Base-by-base conservation (phyloP, 2,329 filamentous ascomycete species). In the Sordariomycetes sp. region DNA sequence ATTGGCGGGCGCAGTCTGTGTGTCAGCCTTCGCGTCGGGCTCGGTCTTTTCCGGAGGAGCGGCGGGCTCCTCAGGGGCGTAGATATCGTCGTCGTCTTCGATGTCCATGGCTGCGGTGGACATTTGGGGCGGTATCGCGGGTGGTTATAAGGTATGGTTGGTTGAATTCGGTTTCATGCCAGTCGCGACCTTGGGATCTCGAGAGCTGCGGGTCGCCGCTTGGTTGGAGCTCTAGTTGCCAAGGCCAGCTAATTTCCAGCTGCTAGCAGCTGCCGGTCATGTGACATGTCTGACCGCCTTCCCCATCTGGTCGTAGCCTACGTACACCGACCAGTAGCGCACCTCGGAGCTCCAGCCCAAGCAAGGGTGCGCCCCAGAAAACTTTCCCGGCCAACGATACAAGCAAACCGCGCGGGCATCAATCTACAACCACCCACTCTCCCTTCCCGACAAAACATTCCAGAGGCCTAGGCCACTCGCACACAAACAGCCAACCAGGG, bases 81-180 rank as follows among this genome's bases (percentile, higher is more conserved):
- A 86, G 64, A 86, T 82, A 68, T 86, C 82, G 62, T 85, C 82
- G 55, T 85, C 82, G 62, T 85, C 82, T 68, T 86, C 82, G 59
- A 85, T 78, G 65, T 86, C 82, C 81, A 86, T 85, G 24, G 61
- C 74, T 45, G 39, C 17, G 39, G 39, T 45, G 39, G 4, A 8
- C 4, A 32, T 32, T 32, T 17, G n/a, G 39, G 15, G 2, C n/a
- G 7, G n/a, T 17, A 6, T 45, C 39, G 15, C n/a, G 39, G 15
- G 6, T n/a, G 13, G n/a, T n/a, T 45, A 6, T 6, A 2, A 15
- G 13, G 39, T 15, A 2, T 2, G 13, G 39, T 15, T 8, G n/a
- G 15, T 15, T 5, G 39, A 45, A 45, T 45, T 45, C 15, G 39
- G n/a, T 15, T 45, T 45, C 39, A 17, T 45, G 39, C 39, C 39